A percentile compares a stretch with the other conserved stretches of the same genome.
Evolutionary conservation across 2,329 filamentous ascomycete genomes (phyloP).

Genomic region (Ascomycota sp.): DNA sequence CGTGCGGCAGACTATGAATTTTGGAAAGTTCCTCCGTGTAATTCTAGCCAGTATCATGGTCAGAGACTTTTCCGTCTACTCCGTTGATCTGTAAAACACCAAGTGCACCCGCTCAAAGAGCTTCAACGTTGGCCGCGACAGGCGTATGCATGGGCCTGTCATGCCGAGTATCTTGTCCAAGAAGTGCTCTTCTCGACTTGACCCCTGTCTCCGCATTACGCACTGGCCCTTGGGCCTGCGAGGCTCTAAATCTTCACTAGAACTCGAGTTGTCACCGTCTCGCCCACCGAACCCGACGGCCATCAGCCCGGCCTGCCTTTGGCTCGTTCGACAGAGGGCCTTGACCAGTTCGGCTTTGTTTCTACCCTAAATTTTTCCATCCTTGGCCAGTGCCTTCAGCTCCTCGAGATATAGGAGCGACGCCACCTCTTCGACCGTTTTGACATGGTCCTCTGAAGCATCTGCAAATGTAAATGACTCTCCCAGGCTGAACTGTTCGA

Average conservation of each 20-base stretch:
- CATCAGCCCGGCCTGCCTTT: slow-evolving; percentile 54
- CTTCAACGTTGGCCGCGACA: slow-evolving; percentile 51
- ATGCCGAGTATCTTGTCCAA: slow-evolving; percentile 55
- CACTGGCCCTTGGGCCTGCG: slow-evolving; percentile 4
- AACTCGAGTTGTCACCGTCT: slow-evolving; percentile 34
- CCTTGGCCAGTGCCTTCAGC: slow-evolving; percentile 64
- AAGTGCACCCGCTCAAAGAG: slow-evolving; percentile 89
- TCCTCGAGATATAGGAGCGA: slow-evolving; percentile 72
- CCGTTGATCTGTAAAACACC: slow-evolving; percentile 86
- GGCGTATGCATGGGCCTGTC: slow-evolving; percentile 66
- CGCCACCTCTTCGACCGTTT: slow-evolving; percentile 63
- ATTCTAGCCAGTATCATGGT: slow-evolving; percentile 90
- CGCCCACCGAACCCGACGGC: slow-evolving; percentile 46
- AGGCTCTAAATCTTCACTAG: slow-evolving; percentile 22
- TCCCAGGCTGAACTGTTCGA: slow-evolving; percentile 25
- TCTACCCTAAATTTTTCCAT: slow-evolving; percentile 69
- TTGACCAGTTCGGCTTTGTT: slow-evolving; percentile 65
- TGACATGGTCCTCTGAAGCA: slow-evolving; percentile 51
- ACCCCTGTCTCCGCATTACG: slow-evolving; percentile 12
- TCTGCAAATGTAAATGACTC: slow-evolving; percentile 61
- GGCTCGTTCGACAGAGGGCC: slow-evolving; percentile 53
- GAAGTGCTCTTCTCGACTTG: slow-evolving; percentile 55
- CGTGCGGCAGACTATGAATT: slow-evolving; percentile 78
- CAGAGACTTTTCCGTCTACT: slow-evolving; percentile 94
- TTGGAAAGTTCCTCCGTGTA: slow-evolving; percentile 66